Evolutionary conservation across 2,329 filamentous ascomycete genomes (phyloP).

Genomic region (Cercospora berteroae): DNA sequence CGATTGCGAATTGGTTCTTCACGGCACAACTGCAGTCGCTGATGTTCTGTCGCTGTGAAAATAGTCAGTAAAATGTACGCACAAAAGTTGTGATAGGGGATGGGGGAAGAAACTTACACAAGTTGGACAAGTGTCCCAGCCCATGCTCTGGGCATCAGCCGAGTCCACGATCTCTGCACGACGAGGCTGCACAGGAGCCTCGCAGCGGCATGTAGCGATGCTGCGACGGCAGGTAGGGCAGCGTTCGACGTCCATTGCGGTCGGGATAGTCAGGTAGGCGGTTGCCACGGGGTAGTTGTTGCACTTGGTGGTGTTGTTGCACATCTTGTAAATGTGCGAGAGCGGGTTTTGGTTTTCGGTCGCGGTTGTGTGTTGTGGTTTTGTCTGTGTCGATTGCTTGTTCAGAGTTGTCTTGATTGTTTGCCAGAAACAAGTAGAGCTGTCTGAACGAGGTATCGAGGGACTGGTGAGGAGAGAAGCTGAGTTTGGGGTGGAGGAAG

Average conservation of each 20-base stretch:
- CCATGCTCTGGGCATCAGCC: neutral
- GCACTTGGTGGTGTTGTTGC: neutral
- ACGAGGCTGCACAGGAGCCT: neutral
- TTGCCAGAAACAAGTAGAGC: neutral
- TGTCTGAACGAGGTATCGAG: neutral
- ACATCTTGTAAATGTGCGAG: neutral
- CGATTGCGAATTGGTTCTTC: neutral
- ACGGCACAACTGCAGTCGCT: no score
- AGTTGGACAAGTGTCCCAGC: neutral
- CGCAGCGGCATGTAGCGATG: neutral
- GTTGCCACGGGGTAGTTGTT: neutral
- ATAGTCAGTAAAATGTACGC: no score
- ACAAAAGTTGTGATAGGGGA: no score
- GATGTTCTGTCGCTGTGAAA: neutral
- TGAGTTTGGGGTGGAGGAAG: neutral
- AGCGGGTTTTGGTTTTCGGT: neutral
- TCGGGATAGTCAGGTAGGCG: neutral
- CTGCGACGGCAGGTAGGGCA: neutral
- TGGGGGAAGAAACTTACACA: neutral
- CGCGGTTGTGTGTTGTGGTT: neutral
- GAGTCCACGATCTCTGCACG: neutral
- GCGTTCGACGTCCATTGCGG: neutral
- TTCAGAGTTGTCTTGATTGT: neutral
- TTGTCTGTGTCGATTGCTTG: neutral
- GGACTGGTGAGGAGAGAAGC: neutral